phyloP scores from a whole-genome alignment of 768 basidiomycete species.

The Boletus fagicola region DNA sequence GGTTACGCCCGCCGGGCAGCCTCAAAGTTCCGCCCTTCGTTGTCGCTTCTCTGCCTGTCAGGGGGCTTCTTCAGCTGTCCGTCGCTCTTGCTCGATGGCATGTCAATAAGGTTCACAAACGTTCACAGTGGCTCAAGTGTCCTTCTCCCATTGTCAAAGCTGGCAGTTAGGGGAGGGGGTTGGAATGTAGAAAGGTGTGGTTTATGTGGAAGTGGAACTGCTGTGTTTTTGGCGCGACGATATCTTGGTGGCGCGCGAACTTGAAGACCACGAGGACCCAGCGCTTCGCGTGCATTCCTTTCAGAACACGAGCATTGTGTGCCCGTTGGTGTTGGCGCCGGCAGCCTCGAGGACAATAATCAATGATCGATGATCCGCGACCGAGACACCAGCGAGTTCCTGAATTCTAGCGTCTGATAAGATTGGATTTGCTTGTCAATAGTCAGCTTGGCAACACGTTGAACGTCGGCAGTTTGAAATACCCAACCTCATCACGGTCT shows the following conservation, averaged over 20 bases:
- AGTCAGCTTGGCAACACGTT: not conserved
- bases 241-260: not conserved
- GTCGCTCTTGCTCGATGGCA: slow-evolving; percentile 21
- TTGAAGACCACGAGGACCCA: not conserved
- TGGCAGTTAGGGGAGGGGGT: not conserved
- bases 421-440: not conserved
- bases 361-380: slow-evolving; percentile 2
- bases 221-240: not conserved
- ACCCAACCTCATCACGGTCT: not conserved
- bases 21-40: slow-evolving; percentile 16
- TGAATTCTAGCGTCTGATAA: not conserved
- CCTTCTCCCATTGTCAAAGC: slow-evolving; percentile 24
- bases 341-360: not conserved
- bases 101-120: slow-evolving; percentile 22
- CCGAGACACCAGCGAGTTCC: not conserved
- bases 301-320: not conserved
- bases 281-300: not conserved
- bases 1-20: slow-evolving; percentile 23
- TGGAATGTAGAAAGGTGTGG: not conserved
- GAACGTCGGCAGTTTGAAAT: too few relatives aligned
- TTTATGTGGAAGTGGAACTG: too few relatives aligned
- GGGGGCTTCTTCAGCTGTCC: slow-evolving; percentile 20
- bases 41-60: slow-evolving; percentile 22
- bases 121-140: slow-evolving; percentile 25
- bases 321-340: not conserved